A percentile compares a stretch with the other conserved stretches of the same genome.
These are phyloP conservation scores for Flaveria robusta DNA, from an alignment of 129 eudicot species.

Conservation along the genomic window DNA sequence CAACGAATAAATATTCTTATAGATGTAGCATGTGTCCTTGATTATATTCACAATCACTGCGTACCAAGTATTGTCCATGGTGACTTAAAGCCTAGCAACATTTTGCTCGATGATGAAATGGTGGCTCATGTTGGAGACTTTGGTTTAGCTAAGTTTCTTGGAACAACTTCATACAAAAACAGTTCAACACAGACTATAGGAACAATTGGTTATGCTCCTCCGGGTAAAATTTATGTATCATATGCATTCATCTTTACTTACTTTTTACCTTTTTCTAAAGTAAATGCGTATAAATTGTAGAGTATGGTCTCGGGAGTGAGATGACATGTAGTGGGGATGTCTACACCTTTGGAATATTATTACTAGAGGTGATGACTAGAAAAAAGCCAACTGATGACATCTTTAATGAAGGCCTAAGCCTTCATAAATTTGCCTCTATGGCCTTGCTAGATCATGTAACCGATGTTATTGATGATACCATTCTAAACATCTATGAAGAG, in stretches of 20 bases:
- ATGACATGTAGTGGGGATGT: background rate
- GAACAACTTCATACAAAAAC: too few relatives aligned
- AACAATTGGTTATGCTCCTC: background rate
- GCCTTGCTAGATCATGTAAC: background rate
- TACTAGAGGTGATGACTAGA: background rate
- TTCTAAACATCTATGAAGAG: background rate
- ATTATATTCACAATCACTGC: background rate
- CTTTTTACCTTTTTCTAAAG: background rate
- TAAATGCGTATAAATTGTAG: background rate
- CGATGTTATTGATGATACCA: background rate
- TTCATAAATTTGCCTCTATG: too few relatives aligned
- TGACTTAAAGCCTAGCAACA: too few relatives aligned
- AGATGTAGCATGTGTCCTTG: background rate
- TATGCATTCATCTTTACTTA: background rate
- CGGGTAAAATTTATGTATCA: background rate
- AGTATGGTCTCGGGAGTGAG: background rate
- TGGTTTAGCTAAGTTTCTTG: too few relatives aligned
- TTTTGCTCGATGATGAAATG: too few relatives aligned
- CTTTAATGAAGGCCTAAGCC: background rate
- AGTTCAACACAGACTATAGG: background rate
- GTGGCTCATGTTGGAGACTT: too few relatives aligned
- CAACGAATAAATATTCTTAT: background rate
- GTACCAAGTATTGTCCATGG: too few relatives aligned
- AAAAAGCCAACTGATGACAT: background rate
- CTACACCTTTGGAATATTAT: background rate